Conservation (phyloP, 164 flowering plant species). For the Macadamia tetraphylla region DNA sequence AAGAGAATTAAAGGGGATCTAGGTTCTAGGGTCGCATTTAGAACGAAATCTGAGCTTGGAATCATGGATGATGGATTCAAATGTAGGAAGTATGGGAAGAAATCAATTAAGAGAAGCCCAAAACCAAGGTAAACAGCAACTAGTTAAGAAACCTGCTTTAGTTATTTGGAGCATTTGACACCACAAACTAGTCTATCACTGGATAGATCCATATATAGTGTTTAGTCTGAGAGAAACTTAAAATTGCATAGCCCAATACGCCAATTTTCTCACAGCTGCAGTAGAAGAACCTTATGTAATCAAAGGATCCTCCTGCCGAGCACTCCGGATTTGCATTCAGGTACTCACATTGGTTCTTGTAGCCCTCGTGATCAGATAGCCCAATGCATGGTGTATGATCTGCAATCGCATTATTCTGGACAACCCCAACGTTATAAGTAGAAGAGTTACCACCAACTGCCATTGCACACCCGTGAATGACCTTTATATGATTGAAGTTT, state of each 20-base stretch:
- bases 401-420: conserved; percentile 15
- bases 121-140: no score
- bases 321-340: conserved; percentile 34
- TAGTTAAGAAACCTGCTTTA: no score
- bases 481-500: conserved; percentile 6
- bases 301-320: conserved; percentile 52
- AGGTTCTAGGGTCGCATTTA: no score
- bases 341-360: no score
- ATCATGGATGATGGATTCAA: conserved; percentile 22
- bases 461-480: conserved; percentile 27
- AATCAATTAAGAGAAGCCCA: no score
- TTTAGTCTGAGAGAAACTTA: conserved; percentile 15
- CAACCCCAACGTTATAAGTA: background rate
- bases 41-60: no score
- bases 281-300: conserved; percentile 70
- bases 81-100: conserved; percentile 54
- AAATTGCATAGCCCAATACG: conserved; percentile 35
- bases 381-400: conserved; percentile 6
- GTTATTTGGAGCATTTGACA: no score
- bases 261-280: conserved; percentile 46
- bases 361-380: no score
- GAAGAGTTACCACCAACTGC: conserved; percentile 32
- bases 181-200: no score
- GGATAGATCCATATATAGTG: no score
- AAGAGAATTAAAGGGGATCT: no score